A percentile compares a stretch with the other conserved stretches of the same genome.
phyloP scores from a whole-genome alignment of 371 early-diverging fungal species.

The Batkoa obscura region DNA sequence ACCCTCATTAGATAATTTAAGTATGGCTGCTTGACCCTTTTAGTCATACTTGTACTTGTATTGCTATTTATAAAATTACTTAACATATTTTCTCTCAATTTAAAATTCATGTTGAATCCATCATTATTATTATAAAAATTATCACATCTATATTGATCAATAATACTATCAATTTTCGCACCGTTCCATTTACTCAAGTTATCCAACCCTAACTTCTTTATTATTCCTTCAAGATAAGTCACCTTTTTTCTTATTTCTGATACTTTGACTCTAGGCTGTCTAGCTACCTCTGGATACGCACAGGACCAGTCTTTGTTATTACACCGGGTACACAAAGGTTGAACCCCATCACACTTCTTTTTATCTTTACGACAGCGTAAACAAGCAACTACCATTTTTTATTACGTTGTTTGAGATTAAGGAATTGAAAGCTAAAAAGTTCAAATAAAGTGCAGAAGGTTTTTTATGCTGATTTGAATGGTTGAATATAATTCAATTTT shows the following conservation, averaged over 20 bases:
- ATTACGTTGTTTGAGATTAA: no score
- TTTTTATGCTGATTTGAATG: no score
- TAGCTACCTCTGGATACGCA: not conserved
- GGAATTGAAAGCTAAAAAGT: no score
- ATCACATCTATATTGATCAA: not conserved
- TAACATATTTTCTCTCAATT: not conserved
- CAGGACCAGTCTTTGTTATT: not conserved
- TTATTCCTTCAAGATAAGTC: not conserved
- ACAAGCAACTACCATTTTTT: not conserved
- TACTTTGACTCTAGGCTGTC: not conserved
- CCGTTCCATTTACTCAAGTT: not conserved
- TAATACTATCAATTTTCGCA: not conserved
- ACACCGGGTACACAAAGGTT: not conserved
- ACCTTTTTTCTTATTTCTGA: not conserved
- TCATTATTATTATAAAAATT: no score
- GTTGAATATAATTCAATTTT: no score
- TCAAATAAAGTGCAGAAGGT: no score
- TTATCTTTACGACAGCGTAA: slow-evolving; percentile 1
- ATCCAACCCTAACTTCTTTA: not conserved
- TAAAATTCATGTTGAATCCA: not conserved
- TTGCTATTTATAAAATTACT: not conserved
- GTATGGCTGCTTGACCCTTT: not conserved
- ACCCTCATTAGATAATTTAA: not conserved
- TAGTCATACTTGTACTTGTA: not conserved
- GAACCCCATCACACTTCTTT: not conserved